Evolutionary conservation across 192 early-diverging fungal genomes (phyloP).

Genomic region (Kickxella alabastrina): DNA sequence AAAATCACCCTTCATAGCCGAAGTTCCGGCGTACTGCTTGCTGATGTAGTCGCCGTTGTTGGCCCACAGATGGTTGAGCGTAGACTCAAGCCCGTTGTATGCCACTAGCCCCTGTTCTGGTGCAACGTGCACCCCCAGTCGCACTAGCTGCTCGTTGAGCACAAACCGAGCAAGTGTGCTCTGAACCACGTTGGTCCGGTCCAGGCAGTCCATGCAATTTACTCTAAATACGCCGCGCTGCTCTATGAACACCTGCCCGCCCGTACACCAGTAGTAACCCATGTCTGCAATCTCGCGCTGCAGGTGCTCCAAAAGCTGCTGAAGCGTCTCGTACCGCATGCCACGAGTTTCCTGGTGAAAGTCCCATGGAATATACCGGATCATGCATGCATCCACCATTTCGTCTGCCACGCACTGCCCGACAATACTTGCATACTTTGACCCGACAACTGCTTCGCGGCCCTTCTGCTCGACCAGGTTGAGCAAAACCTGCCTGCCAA

Average conservation of each 20-base stretch:
- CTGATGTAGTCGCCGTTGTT: constrained; percentile 79
- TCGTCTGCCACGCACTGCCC: constrained; percentile 38
- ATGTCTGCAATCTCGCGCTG: constrained; percentile 62
- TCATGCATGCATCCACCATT: constrained; percentile 27
- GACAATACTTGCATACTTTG: constrained; percentile 59
- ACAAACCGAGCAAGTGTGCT: constrained; percentile 63
- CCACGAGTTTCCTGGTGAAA: constrained; percentile 91
- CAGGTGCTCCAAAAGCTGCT: constrained; percentile 68
- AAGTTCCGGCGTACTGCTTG: constrained; percentile 73
- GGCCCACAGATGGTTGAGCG: constrained; percentile 70
- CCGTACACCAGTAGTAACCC: constrained; percentile 52
- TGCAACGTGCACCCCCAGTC: constrained; percentile 62
- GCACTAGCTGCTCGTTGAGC: constrained; percentile 63
- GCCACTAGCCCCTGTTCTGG: constrained; percentile 62
- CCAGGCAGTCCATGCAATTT: constrained; percentile 99
- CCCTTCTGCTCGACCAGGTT: constrained; percentile 67
- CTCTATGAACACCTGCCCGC: constrained; percentile 16
- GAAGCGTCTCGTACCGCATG: constrained; percentile 86
- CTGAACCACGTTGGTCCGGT: constrained; percentile 91
- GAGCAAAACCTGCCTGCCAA: constrained; percentile 59
- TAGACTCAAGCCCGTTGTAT: constrained; percentile 61
- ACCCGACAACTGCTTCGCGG: constrained; percentile 61
- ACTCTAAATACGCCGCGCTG: constrained; percentile 61
- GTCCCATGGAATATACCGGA: constrained; percentile 83
- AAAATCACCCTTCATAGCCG: constrained; percentile 75